Conservation (phyloP, 495 filamentous ascomycete genomes). For the Penicillium ochrochloron region DNA sequence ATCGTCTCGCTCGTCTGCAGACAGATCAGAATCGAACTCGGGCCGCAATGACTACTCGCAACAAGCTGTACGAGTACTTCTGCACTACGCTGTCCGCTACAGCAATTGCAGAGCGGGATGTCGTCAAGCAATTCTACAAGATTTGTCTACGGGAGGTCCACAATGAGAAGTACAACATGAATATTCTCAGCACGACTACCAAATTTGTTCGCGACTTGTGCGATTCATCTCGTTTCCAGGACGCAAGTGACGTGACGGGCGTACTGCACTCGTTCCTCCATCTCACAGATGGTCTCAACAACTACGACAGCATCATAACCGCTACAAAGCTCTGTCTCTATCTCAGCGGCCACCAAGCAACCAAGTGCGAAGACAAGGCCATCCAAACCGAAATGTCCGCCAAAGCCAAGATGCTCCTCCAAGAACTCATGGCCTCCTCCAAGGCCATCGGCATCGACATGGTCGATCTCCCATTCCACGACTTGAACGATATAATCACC, state of each 20-base stretch:
- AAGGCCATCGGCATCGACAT: constrained; percentile 57
- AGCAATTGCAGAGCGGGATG: constrained; percentile 41
- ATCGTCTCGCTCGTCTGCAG: constrained; percentile 58
- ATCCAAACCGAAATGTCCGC: constrained; percentile 52
- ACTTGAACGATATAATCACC: constrained; percentile 59
- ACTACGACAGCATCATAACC: constrained; percentile 50
- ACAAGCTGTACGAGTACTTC: constrained; percentile 58
- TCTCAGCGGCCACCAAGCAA: constrained; percentile 54
- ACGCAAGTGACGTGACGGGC: constrained; percentile 57
- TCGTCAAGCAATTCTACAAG: constrained; percentile 50
- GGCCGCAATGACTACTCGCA: constrained; percentile 50
- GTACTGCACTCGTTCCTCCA: constrained; percentile 61
- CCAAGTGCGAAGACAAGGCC: constrained; percentile 43
- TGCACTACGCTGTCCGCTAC: constrained; percentile 58
- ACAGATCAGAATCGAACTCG: constrained; percentile 46
- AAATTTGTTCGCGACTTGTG: constrained; percentile 47
- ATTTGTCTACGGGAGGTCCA: constrained; percentile 56
- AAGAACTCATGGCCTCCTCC: constrained; percentile 54
- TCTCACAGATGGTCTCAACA: constrained; percentile 56
- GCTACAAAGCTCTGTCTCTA: constrained; percentile 61
- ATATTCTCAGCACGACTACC: constrained; percentile 48
- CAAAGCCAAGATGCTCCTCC: constrained; percentile 58
- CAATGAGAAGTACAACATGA: constrained; percentile 42
- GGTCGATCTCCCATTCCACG: constrained; percentile 52
- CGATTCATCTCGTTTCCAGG: constrained; percentile 47